phyloP scores from a whole-genome alignment of 441 rosid genomes.

The Rhodomyrtus psidioides region DNA sequence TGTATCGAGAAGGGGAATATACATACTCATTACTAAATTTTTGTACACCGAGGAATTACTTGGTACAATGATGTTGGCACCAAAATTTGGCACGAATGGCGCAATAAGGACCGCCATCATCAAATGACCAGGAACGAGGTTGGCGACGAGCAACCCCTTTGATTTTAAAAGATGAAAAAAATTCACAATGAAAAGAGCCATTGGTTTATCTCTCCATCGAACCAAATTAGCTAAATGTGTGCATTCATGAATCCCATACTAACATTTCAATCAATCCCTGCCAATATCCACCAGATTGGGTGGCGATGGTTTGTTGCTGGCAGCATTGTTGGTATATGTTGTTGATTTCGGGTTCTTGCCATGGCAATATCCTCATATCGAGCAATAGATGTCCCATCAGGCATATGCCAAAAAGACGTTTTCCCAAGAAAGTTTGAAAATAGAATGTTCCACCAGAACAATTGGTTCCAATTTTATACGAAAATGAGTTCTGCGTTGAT shows the following conservation, averaged over 20 bases:
- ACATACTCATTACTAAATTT: not conserved
- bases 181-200: not conserved
- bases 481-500: not conserved
- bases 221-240: too few species aligned
- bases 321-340: not conserved
- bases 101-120: not conserved
- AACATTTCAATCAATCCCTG: too few species aligned
- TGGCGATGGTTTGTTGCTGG: not conserved
- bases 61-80: not conserved
- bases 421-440: not conserved
- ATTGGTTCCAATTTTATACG: not conserved
- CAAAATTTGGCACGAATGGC: not conserved
- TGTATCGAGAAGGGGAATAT: not conserved
- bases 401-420: not conserved
- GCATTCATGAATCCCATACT: too few species aligned
- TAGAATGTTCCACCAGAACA: not conserved
- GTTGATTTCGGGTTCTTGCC: not conserved
- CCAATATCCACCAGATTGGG: too few species aligned
- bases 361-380: not conserved
- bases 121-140: not conserved
- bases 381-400: not conserved
- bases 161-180: not conserved
- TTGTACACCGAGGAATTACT: not conserved
- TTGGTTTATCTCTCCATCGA: too few species aligned
- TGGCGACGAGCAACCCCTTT: not conserved